Evolutionary conservation across 129 eudicot genomes (phyloP), one percentile per base, ranked within the genome.

Genomic region (Erigeron canadensis): DNA sequence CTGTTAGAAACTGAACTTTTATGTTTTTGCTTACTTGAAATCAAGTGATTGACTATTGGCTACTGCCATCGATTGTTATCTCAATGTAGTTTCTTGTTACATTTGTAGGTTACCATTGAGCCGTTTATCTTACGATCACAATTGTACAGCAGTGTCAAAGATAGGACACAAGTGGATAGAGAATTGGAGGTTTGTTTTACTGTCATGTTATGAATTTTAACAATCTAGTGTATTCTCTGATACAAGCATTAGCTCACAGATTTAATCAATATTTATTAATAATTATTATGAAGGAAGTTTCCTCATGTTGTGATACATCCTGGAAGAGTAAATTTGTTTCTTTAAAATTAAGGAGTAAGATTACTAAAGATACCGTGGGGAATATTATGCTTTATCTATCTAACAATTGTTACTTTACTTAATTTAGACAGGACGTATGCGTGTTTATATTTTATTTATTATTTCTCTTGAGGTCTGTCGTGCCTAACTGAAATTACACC

Each of bases 121-220:
- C 97, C 99, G 10, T 94, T 94, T 75, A 74, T 94, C 39, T 78
- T 94, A 81, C 79, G 83, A 72, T 88, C 99, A 13, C 99, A 90
- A 73, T 59, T 94, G 65, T 94, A 94, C 75, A 94, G 97, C 85
- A 90, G 96, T 79, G 84, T 94, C 54, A 90, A 90, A 75, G 97
- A 94, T 63, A 84, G 91, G 86, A 87, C 99, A 43, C 89, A 90
- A 70, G 99, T 94, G 67, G 99, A 94, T 65, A 85, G 99, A 81
- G 99, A 90, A 68, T 75, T 94, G 74, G 99, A 94, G 99, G 97
- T 94, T 61, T 72, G 82, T 38, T 67, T 10, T 50, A 15, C 40
- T 58, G 7, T 28, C n/a, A 9, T 50, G 34, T 56, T 50, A 50
- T 63, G 18, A 47, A 47, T 50, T 46, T 45, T 59, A 12, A 56